Evolutionary conservation across 1,284 basidiomycete species (phyloP), one percentile per base, ranked within the genome.

Genomic region (Malassezia brasiliensis): DNA sequence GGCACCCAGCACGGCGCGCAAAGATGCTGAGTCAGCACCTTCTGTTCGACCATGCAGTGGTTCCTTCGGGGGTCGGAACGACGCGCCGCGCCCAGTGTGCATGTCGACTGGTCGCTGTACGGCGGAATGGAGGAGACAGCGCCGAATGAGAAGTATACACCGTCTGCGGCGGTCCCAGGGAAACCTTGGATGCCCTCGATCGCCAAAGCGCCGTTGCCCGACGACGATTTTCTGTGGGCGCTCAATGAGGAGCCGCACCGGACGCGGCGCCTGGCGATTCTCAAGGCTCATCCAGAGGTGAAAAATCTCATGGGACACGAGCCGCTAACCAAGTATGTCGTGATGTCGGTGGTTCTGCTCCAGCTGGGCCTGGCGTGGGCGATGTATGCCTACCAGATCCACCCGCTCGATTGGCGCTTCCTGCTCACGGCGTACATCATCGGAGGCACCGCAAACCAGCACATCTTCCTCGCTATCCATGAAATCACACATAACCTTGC

Each of bases 401-500:
- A 81, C 41, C 83, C 87, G 0, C 75, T 86, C 47, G 88, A 87
- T 5, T 82, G 81, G 51, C 73, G 79, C 39, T 91, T 94, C 75
- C 72, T 96, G 44, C 64, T 86, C 34, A 79, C 80, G 9, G 89
- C 93, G 0, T 98, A 96, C 74, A 79, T 79, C 8, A 80, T 98
- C 50, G 93, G 93, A 5, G 94, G 89, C 4, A 96, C 91, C 0
- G 85, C 87, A 15, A 98, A 96, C 77, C 93, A 98, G 74, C 96
- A 98, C 76, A 81, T 90, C 28, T 98, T 98, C 77, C 81, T 98
- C 36, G 90, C 93, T 22, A 94, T 98, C 54, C 93, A 98, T 75
- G 93, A 98, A 73, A 96, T 98, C 64, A 96, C 91, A 1, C 93
- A 98, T 77, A 96, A 96, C 74, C 81, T 98, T 34, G 93, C 90